A percentile compares a stretch with the other conserved stretches of the same genome.
Evolutionary conservation across 225 moss, liverwort and hornwort genomes (phyloP).

Genomic region (Physcomitrium patens): DNA sequence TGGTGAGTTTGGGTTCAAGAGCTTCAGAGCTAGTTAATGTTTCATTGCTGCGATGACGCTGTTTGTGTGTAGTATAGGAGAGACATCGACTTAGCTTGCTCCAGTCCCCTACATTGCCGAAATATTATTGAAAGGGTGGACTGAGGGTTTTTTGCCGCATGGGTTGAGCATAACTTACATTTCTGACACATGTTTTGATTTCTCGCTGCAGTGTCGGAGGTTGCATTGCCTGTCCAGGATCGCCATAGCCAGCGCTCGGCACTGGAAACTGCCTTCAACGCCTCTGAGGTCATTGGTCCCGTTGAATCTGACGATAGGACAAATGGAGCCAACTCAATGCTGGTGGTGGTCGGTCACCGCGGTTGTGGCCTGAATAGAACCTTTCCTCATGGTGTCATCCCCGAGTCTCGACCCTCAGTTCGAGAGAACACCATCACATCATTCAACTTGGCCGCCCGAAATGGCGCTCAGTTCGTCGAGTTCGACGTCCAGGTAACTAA

Average conservation of each 20-base stretch:
- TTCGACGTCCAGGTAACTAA: conserved; percentile 95
- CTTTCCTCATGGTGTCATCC: conserved; percentile 40
- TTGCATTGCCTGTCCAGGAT: not conserved
- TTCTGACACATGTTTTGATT: conserved; percentile 6
- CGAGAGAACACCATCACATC: conserved; percentile 88
- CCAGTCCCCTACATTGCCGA: no score
- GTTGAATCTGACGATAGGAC: conserved; percentile 5
- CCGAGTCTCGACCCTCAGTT: conserved; percentile 55
- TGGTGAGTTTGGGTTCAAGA: conserved; percentile 8
- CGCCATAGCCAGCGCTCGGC: not conserved
- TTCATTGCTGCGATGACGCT: no score
- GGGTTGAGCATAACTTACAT: not conserved
- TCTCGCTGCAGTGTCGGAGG: conserved; percentile 22
- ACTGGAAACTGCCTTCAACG: conserved; percentile 12
- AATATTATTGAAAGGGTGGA: no score
- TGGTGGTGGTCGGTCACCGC: conserved; percentile 81
- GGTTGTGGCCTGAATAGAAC: conserved; percentile 76
- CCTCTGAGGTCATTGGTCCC: not conserved
- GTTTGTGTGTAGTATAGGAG: not conserved
- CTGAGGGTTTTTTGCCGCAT: no score
- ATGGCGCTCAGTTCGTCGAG: conserved; percentile 83
- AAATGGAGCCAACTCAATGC: conserved; percentile 19
- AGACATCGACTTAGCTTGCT: no score
- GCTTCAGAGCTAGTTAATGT: not conserved
- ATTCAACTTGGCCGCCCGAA: conserved; percentile 79